Conservation (phyloP, 2,329 filamentous ascomycete species). For the Seiridium unicorne region DNA sequence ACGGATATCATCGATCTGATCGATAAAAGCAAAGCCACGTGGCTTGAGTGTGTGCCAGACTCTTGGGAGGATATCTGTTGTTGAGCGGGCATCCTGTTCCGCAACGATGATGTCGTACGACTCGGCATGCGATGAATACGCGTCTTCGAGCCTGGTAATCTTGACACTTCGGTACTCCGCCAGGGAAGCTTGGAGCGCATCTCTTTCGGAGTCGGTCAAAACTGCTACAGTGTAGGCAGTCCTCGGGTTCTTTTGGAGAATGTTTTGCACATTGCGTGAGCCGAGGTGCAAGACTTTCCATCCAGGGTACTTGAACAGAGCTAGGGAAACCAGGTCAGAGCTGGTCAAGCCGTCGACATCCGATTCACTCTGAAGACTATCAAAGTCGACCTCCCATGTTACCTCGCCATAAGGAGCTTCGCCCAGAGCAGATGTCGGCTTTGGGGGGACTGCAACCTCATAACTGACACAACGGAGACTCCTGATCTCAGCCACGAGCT, state of each 20-base stretch:
- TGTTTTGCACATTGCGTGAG: constrained; percentile 6
- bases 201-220: constrained; percentile 13
- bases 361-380: constrained; percentile 10
- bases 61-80: constrained; percentile 6
- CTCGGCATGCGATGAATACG: constrained; percentile 9
- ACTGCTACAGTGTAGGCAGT: constrained; percentile 14
- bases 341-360: constrained; percentile 7
- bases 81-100: not conserved
- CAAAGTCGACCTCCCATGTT: constrained; percentile 23
- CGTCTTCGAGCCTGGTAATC: constrained; percentile 14
- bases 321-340: constrained; percentile 14
- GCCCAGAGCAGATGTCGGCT: constrained; percentile 11
- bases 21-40: constrained; percentile 1
- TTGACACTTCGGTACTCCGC: constrained; percentile 15
- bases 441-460: constrained; percentile 28
- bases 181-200: constrained; percentile 11
- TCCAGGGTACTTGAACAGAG: constrained; percentile 25
- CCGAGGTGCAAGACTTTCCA: constrained; percentile 19
- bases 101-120: constrained; percentile 10
- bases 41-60: constrained; percentile 9
- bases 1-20: constrained; percentile 1
- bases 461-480: constrained; percentile 22
- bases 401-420: constrained; percentile 23
- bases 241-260: constrained; percentile 11
- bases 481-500: constrained; percentile 25